Evolutionary conservation across 2,329 filamentous ascomycete species (phyloP).

Genomic region (Calonectria pteridis): DNA sequence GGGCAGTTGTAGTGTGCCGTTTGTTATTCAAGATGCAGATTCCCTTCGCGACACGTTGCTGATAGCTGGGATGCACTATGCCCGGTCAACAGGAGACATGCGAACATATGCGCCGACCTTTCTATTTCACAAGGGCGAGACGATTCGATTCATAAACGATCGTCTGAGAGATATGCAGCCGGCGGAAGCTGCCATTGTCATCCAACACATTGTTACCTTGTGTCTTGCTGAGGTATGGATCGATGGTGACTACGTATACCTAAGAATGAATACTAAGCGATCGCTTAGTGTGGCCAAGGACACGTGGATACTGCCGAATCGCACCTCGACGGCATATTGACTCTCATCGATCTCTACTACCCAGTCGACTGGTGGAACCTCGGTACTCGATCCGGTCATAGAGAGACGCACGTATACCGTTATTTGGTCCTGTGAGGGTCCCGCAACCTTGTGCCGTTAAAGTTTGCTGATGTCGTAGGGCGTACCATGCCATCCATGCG

Average conservation of each 20-base stretch:
- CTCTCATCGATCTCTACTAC: constrained; percentile 28
- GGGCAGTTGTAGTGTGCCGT: constrained; percentile 17
- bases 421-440: constrained; percentile 33
- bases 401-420: constrained; percentile 34
- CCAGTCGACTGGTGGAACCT: constrained; percentile 18
- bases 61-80: constrained; percentile 33
- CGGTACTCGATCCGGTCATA: background rate
- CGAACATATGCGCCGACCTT: constrained; percentile 32
- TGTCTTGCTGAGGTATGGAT: constrained; percentile 37
- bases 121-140: constrained; percentile 32
- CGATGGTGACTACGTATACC: background rate
- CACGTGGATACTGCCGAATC: constrained; percentile 29
- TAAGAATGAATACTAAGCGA: background rate
- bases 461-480: background rate
- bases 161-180: constrained; percentile 22
- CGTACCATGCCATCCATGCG: background rate
- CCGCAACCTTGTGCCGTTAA: background rate
- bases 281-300: constrained; percentile 22
- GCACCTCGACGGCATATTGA: constrained; percentile 31
- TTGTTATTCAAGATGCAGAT: constrained; percentile 31
- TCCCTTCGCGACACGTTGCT: constrained; percentile 35
- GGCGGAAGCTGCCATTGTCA: constrained; percentile 25
- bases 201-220: constrained; percentile 33
- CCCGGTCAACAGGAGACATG: constrained; percentile 33
- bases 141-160: constrained; percentile 25